These are phyloP conservation scores for Hansenula sp. DNA, from an alignment of 1,139 yeast genomes.

Conservation along the genomic window DNA sequence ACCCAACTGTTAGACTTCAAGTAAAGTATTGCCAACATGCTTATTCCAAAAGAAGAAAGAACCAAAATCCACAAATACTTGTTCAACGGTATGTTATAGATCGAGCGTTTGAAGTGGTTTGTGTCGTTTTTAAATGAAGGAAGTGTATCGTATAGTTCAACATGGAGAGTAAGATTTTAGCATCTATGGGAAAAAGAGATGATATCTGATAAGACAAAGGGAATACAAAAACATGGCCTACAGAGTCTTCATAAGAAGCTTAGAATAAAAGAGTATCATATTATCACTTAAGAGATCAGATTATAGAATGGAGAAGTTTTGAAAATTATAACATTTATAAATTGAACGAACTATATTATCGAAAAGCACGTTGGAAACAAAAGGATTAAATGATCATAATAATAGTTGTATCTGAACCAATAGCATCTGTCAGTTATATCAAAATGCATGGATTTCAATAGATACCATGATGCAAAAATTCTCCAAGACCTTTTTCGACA, in stretches of 20 bases:
- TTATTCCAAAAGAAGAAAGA: conserved; percentile 99
- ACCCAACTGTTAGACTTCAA: conserved; percentile 7
- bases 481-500: not conserved
- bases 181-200: not conserved
- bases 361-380: too few species aligned
- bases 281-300: too few species aligned
- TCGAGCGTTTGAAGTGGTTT: not conserved
- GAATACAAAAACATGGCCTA: too few species aligned
- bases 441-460: too few species aligned
- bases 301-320: too few species aligned
- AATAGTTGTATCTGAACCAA: too few species aligned
- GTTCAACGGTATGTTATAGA: conserved; percentile 81
- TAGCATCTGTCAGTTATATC: too few species aligned
- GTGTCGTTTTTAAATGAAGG: not conserved
- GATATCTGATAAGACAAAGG: not conserved
- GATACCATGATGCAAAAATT: not conserved
- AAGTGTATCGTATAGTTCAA: not conserved
- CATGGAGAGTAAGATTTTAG: not conserved
- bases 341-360: too few species aligned
- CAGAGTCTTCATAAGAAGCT: too few species aligned
- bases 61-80: conserved; percentile 98
- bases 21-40: conserved; percentile 55
- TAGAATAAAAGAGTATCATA: too few species aligned
- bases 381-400: too few species aligned
- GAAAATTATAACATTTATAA: too few species aligned